Conservation (phyloP, 768 basidiomycete species). For the Hysterangium stoloniferum region DNA sequence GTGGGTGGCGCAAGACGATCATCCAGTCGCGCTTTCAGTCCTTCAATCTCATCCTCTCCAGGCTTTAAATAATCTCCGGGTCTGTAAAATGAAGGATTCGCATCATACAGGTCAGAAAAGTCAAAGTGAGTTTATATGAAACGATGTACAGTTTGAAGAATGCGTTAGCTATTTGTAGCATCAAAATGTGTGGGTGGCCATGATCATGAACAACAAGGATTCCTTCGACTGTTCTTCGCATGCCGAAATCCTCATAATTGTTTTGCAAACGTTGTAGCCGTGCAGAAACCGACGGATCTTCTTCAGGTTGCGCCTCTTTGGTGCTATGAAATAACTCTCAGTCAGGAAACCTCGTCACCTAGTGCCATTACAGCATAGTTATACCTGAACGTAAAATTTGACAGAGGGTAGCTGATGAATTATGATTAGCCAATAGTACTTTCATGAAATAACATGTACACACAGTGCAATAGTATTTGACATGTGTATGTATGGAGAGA, state of each 20-base stretch:
- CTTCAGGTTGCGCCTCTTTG: slow-evolving; percentile 94
- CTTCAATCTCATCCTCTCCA: slow-evolving; percentile 87
- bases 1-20: slow-evolving; percentile 78
- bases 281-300: slow-evolving; percentile 93
- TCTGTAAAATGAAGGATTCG: slow-evolving; percentile 31
- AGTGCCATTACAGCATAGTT: slow-evolving; percentile 12
- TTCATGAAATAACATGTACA: background rate
- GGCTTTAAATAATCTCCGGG: slow-evolving; percentile 99
- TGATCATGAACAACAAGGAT: slow-evolving; percentile 91
- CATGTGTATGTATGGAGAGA: slow-evolving; percentile 15
- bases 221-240: slow-evolving; percentile 90
- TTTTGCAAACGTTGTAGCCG: slow-evolving; percentile 90
- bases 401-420: slow-evolving; percentile 61
- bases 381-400: slow-evolving; percentile 89
- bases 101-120: background rate
- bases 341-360: slow-evolving; percentile 1
- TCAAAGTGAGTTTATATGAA: background rate
- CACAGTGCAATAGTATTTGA: slow-evolving; percentile 22
- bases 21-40: slow-evolving; percentile 83
- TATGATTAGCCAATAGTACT: background rate
- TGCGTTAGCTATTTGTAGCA: slow-evolving; percentile 97
- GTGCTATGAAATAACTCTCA: slow-evolving; percentile 42
- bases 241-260: slow-evolving; percentile 96
- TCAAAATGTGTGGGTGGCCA: slow-evolving; percentile 94
- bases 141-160: slow-evolving; percentile 93